Percentiles rank a stretch among this genome's conserved stretches.
These are phyloP conservation scores for Talaromyces trachyspermus DNA, from an alignment of 495 filamentous ascomycete species.

Conservation along the genomic window DNA sequence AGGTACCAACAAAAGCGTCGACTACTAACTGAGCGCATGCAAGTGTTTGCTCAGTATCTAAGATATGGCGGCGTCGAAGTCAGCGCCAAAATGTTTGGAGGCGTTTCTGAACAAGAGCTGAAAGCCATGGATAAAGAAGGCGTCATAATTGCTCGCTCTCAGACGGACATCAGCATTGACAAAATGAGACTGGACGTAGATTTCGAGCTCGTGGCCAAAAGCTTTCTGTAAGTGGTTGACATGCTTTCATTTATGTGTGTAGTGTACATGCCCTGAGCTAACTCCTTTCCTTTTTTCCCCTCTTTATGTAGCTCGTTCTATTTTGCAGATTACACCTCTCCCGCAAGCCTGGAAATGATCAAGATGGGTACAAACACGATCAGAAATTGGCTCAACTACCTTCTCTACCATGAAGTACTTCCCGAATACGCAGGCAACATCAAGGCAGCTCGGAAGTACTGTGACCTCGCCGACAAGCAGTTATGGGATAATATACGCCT, in stretches of 20 bases:
- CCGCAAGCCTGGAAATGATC: slow-evolving; percentile 40
- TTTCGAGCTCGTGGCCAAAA: slow-evolving; percentile 67
- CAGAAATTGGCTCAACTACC: slow-evolving; percentile 83
- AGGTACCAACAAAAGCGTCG: slow-evolving; percentile 71
- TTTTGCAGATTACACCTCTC: slow-evolving; percentile 36
- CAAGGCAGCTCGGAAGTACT: slow-evolving; percentile 55
- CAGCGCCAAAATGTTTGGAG: slow-evolving; percentile 60
- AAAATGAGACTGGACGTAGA: slow-evolving; percentile 61
- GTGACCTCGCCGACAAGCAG: slow-evolving; percentile 61
- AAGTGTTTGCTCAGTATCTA: slow-evolving; percentile 73
- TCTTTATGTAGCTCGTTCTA: slow-evolving; percentile 32
- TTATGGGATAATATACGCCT: slow-evolving; percentile 48
- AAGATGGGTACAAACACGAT: slow-evolving; percentile 53
- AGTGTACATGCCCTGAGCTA: no score
- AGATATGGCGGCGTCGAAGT: slow-evolving; percentile 73
- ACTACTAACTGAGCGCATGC: slow-evolving; percentile 51
- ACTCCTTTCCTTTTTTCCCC: no score
- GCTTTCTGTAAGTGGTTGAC: slow-evolving; percentile 58
- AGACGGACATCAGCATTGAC: slow-evolving; percentile 20
- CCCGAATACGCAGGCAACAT: slow-evolving; percentile 68
- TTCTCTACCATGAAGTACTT: slow-evolving; percentile 76
- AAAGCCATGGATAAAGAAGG: slow-evolving; percentile 53
- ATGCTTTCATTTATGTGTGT: no score
- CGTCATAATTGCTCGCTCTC: slow-evolving; percentile 41
- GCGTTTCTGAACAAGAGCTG: slow-evolving; percentile 43